Evolutionary conservation across 768 basidiomycete species (phyloP).

Genomic region (Tricholoma flavovirens): DNA sequence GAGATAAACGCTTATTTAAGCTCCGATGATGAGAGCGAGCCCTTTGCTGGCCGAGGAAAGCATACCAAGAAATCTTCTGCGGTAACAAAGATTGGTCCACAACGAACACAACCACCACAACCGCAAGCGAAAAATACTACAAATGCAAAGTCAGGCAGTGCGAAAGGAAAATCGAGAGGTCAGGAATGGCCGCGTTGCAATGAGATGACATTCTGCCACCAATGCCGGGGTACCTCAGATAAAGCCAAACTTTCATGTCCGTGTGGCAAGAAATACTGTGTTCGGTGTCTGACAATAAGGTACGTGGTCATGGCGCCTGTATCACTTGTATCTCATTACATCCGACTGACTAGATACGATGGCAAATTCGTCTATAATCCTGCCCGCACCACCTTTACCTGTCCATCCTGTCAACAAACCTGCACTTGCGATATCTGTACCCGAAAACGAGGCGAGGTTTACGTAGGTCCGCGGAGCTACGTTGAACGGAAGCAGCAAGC

Average conservation of each 20-base stretch:
- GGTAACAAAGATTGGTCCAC: not conserved
- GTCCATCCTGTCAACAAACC: conserved; percentile 38
- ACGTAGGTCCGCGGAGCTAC: conserved; percentile 20
- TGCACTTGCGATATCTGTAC: conserved; percentile 49
- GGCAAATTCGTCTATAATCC: conserved; percentile 16
- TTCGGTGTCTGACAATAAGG: conserved; percentile 15
- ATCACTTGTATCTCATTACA: not conserved
- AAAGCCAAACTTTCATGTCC: conserved; percentile 9
- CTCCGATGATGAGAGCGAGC: conserved; percentile 5
- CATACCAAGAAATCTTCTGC: not conserved
- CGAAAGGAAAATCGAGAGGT: not conserved
- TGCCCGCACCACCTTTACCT: conserved; percentile 23
- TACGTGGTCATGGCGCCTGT: not conserved
- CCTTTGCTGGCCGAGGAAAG: not conserved
- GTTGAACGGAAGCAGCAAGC: not conserved
- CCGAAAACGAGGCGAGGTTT: conserved; percentile 39
- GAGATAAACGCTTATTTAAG: conserved; percentile 8
- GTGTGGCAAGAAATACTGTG: conserved; percentile 14
- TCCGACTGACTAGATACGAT: conserved; percentile 18
- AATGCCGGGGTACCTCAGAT: conserved; percentile 11
- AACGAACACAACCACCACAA: not conserved
- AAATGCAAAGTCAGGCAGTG: not conserved
- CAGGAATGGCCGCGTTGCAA: conserved; percentile 5
- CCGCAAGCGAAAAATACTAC: not conserved
- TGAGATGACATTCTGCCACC: conserved; percentile 18